These are phyloP conservation scores for Tricholoma hemisulphureum DNA, from an alignment of 768 basidiomycete genomes.

Conservation along the genomic window DNA sequence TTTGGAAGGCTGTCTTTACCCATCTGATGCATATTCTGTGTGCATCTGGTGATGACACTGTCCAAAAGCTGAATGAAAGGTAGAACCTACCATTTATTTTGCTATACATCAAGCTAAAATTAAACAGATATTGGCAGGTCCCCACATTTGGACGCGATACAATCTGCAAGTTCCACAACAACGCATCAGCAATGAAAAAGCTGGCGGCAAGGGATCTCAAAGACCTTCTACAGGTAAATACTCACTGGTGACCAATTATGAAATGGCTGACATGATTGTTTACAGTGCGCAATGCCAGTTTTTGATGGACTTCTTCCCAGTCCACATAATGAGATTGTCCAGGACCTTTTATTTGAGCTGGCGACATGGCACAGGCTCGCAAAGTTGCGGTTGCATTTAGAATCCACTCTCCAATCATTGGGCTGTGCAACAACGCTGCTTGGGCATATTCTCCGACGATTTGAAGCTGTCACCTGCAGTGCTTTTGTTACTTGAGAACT, in stretches of 20 bases:
- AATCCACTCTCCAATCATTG: conserved; percentile 6
- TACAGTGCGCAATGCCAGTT: conserved; percentile 8
- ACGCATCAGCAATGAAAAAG: conserved; percentile 22
- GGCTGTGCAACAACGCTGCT: conserved; percentile 6
- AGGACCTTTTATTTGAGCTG: conserved; percentile 18
- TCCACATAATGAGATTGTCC: conserved; percentile 15
- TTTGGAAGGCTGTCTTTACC: conserved; percentile 21
- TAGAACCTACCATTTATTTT: neutral
- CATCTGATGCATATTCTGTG: conserved; percentile 23
- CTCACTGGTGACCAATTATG: neutral
- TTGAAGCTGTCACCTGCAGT: conserved; percentile 7
- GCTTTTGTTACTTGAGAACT: conserved; percentile 9
- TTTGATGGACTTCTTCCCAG: conserved; percentile 10
- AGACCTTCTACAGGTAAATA: conserved; percentile 29
- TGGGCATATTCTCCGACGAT: conserved; percentile 6
- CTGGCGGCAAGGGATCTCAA: conserved; percentile 27
- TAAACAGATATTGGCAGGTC: conserved; percentile 2
- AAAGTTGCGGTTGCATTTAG: conserved; percentile 24
- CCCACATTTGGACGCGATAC: conserved; percentile 14
- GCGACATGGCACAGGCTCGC: too few species aligned
- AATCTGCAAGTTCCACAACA: conserved; percentile 22
- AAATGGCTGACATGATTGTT: neutral
- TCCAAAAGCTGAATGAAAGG: conserved; percentile 15
- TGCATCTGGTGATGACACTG: neutral
- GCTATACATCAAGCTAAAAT: neutral